A percentile compares a stretch with the other conserved stretches of the same genome.
Conservation (phyloP, 2,329 filamentous ascomycete genomes). For the Mycosphaerella arachidis region DNA sequence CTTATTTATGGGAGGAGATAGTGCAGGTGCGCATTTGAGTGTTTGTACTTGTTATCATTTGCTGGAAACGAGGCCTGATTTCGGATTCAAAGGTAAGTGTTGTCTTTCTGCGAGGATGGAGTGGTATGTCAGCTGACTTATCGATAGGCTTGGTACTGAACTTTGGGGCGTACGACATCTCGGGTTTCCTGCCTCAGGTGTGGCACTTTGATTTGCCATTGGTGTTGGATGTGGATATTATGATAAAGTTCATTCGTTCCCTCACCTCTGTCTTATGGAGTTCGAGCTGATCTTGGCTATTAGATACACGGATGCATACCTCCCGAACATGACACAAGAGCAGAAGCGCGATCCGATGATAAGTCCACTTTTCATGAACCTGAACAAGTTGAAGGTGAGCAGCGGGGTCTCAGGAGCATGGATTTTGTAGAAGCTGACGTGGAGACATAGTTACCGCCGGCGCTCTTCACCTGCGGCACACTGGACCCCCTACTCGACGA, state of each 20-base stretch:
- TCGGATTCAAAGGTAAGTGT: conserved; percentile 41
- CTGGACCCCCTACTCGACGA: conserved; percentile 52
- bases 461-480: conserved; percentile 53
- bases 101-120: background rate
- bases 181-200: conserved; percentile 40
- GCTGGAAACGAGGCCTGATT: conserved; percentile 35
- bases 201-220: conserved; percentile 39
- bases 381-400: conserved; percentile 27
- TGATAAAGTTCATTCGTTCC: conserved; percentile 34
- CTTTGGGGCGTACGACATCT: conserved; percentile 51
- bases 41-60: conserved; percentile 47
- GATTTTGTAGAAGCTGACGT: background rate
- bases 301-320: conserved; percentile 43
- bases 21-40: conserved; percentile 50
- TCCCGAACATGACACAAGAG: conserved; percentile 40
- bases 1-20: conserved; percentile 46
- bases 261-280: background rate
- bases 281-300: background rate
- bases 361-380: conserved; percentile 49
- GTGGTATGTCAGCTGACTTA: background rate
- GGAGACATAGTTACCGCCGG: conserved; percentile 43
- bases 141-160: conserved; percentile 42
- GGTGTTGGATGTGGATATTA: conserved; percentile 45
- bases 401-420: background rate
- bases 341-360: conserved; percentile 44